These are phyloP conservation scores for Macadamia integrifolia DNA, from an alignment of 164 flowering plant genomes.

Conservation along the genomic window DNA sequence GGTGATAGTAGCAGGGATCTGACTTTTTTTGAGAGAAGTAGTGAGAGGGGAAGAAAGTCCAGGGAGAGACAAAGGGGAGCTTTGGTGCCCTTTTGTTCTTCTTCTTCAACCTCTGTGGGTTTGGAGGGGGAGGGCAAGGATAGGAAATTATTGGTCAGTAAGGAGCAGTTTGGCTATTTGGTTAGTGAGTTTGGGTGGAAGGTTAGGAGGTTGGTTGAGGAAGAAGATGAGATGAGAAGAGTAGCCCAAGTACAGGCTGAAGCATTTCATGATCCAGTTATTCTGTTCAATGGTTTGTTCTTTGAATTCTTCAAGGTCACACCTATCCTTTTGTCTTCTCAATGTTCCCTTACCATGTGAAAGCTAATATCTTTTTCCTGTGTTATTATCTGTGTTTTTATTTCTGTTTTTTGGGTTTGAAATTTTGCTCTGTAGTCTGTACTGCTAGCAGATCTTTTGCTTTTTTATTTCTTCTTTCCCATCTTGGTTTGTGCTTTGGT, in stretches of 20 bases:
- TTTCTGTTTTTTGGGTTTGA: not conserved
- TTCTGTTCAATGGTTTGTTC: slow-evolving; percentile 63
- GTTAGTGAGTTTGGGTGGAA: slow-evolving; percentile 64
- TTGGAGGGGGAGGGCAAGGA: slow-evolving; percentile 5
- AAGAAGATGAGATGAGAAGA: slow-evolving; percentile 50
- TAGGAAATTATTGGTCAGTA: slow-evolving; percentile 7
- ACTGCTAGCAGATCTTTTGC: not conserved
- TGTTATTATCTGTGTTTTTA: not conserved
- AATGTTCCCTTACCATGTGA: not conserved
- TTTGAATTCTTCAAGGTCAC: slow-evolving; percentile 70
- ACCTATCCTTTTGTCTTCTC: not conserved
- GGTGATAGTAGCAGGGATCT: not conserved
- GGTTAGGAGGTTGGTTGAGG: slow-evolving; percentile 59
- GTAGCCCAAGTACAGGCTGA: slow-evolving; percentile 75
- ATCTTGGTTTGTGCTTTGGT: too few species aligned
- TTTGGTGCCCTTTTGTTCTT: slow-evolving; percentile 5
- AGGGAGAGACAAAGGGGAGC: slow-evolving; percentile 1
- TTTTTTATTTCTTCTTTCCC: too few species aligned
- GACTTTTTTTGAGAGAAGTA: not conserved
- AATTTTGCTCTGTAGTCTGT: not conserved
- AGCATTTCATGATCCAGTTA: slow-evolving; percentile 66
- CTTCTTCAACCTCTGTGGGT: slow-evolving; percentile 12
- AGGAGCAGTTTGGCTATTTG: slow-evolving; percentile 27
- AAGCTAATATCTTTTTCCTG: not conserved
- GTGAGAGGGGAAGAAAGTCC: slow-evolving; percentile 5